Base-by-base conservation (phyloP, 1,284 basidiomycete genomes). In the Pseudozyma hubeiensis region DNA sequence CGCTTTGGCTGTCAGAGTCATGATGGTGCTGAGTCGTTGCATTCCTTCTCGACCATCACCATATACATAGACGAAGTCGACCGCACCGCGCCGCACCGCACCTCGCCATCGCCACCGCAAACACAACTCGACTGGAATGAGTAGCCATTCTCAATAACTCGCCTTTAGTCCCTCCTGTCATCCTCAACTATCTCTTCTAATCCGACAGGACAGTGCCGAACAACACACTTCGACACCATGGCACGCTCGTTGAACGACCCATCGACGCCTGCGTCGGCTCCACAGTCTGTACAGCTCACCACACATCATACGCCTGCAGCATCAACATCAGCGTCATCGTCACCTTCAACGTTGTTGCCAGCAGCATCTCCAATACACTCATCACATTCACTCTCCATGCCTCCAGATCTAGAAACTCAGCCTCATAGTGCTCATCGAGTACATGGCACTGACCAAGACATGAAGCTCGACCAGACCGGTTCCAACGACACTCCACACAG, bases 361-460 rank as follows among this genome's bases (percentile, higher is more conserved):
- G 37, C 49, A 54, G 33, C 57, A 53, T 49, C 44, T 4, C 48
- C 49, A 52, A 48, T 52, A 61, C 24, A 41, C 35, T 52, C 64
- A 5, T 45, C 57, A 43, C 52, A 51, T 19, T 3, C 41, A 30
- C 5, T 52, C 7, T 47, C 58, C 31, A 13, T 61, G 31, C 58
- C 53, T 13, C 58, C 64, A 56, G 64, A 67, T 43, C 51, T 58
- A 11, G 59, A 57, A 11, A 16, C 10, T 37, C 58, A 58, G 31
- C 11, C 53, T 19, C 30, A 7, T 52, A 55, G 34, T 35, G 40
- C 40, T 16, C 35, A 55, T 13, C 64, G 44, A 10, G 44, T 45
- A 17, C 37, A 45, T 4, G 56, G 57, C 8, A 41, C 49, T 19
- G 31, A 40, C 37, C 44, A 13, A 14, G 33, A 3, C 17, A 49